Evolutionary conservation across 352 stramenopile species (phyloP).

Genomic region (Pythium scleroteichum): DNA sequence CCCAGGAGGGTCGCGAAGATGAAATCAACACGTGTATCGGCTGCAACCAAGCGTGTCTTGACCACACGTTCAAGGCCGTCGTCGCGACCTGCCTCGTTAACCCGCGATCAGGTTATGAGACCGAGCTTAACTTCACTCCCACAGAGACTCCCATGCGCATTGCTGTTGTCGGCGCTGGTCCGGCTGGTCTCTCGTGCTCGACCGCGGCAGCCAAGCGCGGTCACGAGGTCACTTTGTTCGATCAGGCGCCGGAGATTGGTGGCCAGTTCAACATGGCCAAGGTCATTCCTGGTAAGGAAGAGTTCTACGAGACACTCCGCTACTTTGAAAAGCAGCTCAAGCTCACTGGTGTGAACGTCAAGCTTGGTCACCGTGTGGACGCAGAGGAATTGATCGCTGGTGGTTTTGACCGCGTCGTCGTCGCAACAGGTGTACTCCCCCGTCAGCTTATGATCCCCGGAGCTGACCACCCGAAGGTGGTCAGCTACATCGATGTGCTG

Average conservation of each 20-base stretch:
- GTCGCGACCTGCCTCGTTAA: conserved; percentile 97
- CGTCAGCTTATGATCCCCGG: conserved; percentile 89
- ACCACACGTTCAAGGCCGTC: conserved; percentile 97
- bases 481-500: conserved; percentile 97
- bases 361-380: conserved; percentile 56
- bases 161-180: conserved; percentile 93
- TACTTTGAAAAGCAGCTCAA: conserved; percentile 94
- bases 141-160: conserved; percentile 48
- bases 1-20: conserved; percentile 80
- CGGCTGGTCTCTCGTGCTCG: conserved; percentile 92
- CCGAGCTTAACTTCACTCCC: conserved; percentile 78
- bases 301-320: conserved; percentile 97
- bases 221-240: conserved; percentile 94
- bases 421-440: conserved; percentile 94
- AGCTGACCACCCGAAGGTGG: conserved; percentile 85
- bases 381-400: conserved; percentile 49
- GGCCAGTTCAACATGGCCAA: conserved; percentile 98
- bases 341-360: conserved; percentile 81
- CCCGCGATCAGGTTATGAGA: conserved; percentile 94
- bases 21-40: conserved; percentile 99
- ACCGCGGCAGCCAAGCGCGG: conserved; percentile 87
- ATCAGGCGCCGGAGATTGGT: conserved; percentile 84
- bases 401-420: conserved; percentile 92
- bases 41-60: conserved; percentile 96
- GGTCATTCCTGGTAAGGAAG: conserved; percentile 95